Evolutionary conservation across 164 flowering plant genomes (phyloP).

Genomic region (Umbellularia californica): DNA sequence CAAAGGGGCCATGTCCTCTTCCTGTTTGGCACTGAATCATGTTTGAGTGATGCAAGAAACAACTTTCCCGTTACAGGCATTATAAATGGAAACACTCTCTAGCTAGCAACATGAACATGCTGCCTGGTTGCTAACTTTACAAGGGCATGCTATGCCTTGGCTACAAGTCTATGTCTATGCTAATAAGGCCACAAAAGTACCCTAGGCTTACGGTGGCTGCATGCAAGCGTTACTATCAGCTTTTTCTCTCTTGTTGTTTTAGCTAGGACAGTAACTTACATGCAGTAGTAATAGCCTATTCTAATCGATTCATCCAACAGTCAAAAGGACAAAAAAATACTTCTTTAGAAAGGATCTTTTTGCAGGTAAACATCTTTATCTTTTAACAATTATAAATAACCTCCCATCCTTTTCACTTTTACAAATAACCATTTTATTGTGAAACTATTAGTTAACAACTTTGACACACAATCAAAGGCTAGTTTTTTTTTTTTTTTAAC

Average conservation of each 20-base stretch:
- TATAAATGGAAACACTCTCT: slow-evolving; percentile 1
- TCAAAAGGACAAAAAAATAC: background rate
- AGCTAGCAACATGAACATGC: background rate
- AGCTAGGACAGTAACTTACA: background rate
- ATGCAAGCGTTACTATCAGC: slow-evolving; percentile 5
- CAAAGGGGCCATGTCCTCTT: slow-evolving; percentile 5
- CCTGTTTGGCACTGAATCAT: slow-evolving; percentile 8
- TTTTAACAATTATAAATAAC: background rate
- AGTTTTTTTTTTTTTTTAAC: too few relatives aligned
- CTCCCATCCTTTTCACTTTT: background rate
- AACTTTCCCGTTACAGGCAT: slow-evolving; percentile 4
- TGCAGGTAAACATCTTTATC: too few relatives aligned
- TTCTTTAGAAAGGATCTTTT: too few relatives aligned
- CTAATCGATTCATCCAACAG: background rate
- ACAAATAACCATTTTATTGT: background rate
- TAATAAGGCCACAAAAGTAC: background rate
- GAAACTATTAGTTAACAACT: too few relatives aligned
- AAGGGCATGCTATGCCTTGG: slow-evolving; percentile 1
- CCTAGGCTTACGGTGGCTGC: background rate
- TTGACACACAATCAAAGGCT: background rate
- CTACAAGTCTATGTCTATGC: slow-evolving; percentile 1
- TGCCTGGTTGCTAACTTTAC: slow-evolving; percentile 8
- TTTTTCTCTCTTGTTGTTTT: background rate
- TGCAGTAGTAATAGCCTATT: background rate
- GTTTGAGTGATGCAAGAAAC: slow-evolving; percentile 2